Evolutionary conservation across 106 monocot species (phyloP), one percentile per base, ranked within the genome.

Genomic region (Allium cepa): DNA sequence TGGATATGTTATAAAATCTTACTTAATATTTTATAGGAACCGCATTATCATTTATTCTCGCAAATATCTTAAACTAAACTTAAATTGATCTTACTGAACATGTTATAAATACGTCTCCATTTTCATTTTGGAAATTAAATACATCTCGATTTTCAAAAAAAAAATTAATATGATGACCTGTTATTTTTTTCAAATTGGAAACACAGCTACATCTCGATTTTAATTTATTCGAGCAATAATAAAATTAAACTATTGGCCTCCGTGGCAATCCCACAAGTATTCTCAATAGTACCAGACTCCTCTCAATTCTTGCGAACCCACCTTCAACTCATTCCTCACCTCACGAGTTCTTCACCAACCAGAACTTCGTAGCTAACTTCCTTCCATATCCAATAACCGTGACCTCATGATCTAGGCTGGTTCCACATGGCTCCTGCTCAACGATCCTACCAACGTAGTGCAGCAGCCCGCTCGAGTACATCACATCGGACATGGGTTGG

Each of bases 301-400:
- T 72, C 16, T 70, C 65, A 70, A 87, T 80, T 62, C 73, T 73
- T 8, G 77, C 45, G 53, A 78, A 87, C 3, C 87, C 87, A 0
- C 53, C 47, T 53, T 87, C 80, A 10, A 83, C 87, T 83, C 87
- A 87, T 2, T 46, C 52, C 8, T 36, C 10, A 11, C 87, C 83
- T 83, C 87, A 87, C 1, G 87, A 87, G 36, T 87, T 87, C 67
- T 78, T 83, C 28, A 78, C 80, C 1, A 80, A 78, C 87, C 87
- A 83, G 4, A 2, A 36, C 73, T 80, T 74, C 8, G 53, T 59
- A 11, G 70, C 63, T 11, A 50, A 36, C 16, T 18, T 27, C 3
- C 60, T 59, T 9, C 73, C 78, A 50, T 85, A 85, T 4, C 85
- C 85, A 7, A 85, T 81, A 14, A 78, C 14, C 1, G 75, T 11